Base-by-base conservation (phyloP, 2,329 filamentous ascomycete genomes). In the Catunica adiposa region DNA sequence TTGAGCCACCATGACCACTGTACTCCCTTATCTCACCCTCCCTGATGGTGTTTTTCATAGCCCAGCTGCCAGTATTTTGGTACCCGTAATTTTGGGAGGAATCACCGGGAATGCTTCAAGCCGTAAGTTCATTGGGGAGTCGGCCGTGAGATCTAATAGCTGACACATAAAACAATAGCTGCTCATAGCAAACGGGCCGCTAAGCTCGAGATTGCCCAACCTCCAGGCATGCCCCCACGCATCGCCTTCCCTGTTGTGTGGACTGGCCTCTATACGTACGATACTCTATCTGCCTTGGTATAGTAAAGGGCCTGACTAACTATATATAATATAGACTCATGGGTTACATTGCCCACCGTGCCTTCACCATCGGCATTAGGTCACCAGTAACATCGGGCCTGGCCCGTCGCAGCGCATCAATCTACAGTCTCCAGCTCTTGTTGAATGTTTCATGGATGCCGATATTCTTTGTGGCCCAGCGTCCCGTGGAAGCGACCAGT, bases 381-480 rank as follows among this genome's bases (percentile, higher is more conserved):
- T 71, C 74, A 37, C 70, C 76, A 29, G 67, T 70, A 40, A 78
- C 76, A n/a, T 73, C 79, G 51, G 68, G 71, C 37, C 69, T 79
- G 55, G 80, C 84, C 54, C 78, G 78, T 65, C 75, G 80, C 61
- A 84, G 82, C 61, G 83, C 86, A 57, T 86, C 84, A 0, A 75
- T 96, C 29, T 96, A 95, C 72, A 86, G 85, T 1, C 73, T 89
- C 58, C 89, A 96, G 69, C 80, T 96, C 5, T 85, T 77, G 9
- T 74, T 96, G 53, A 96, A 96, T 67, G 73, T 94, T 29, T 68
- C 83, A 55, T 97, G 87, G 87, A 96, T 89, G 78, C 90, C 90
- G 11, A 76, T 96, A 9, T 96, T 96, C 76, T 96, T 95, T 66
- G 76, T 78, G n/a, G 65, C 83, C 53, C 82, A 83, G 61, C 78